Evolutionary conservation across 2,329 filamentous ascomycete species (phyloP).

Genomic region (Nemania diffusa): DNA sequence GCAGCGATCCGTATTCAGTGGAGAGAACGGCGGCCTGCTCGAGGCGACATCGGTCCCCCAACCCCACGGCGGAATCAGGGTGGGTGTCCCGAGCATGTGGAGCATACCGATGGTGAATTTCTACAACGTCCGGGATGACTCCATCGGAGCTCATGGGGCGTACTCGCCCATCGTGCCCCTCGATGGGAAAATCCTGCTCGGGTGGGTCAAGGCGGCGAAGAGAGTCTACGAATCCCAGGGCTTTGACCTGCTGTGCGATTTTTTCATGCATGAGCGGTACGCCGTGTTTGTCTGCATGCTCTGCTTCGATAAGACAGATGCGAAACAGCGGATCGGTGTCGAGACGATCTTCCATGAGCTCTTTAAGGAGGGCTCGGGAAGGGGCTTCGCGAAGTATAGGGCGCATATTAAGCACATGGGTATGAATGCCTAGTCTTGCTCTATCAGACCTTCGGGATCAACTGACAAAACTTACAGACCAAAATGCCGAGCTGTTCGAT

Average conservation of each 20-base stretch:
- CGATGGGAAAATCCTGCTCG: slow-evolving; percentile 53
- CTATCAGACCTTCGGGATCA: not conserved
- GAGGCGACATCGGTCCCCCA: slow-evolving; percentile 51
- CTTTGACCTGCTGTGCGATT: slow-evolving; percentile 59
- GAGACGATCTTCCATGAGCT: slow-evolving; percentile 50
- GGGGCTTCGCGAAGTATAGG: slow-evolving; percentile 53
- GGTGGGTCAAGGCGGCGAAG: slow-evolving; percentile 56
- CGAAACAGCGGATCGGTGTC: slow-evolving; percentile 51
- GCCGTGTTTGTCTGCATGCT: slow-evolving; percentile 61
- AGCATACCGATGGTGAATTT: slow-evolving; percentile 52
- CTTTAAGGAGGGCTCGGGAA: slow-evolving; percentile 49
- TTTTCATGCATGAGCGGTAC: slow-evolving; percentile 60
- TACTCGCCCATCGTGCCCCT: slow-evolving; percentile 53
- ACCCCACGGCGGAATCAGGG: slow-evolving; percentile 51
- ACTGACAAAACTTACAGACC: slow-evolving; percentile 42
- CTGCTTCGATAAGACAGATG: slow-evolving; percentile 57
- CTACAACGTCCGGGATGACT: slow-evolving; percentile 47
- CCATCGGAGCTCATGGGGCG: slow-evolving; percentile 51
- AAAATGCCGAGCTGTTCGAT: slow-evolving; percentile 52
- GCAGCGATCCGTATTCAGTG: slow-evolving; percentile 52
- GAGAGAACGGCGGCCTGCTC: slow-evolving; percentile 52
- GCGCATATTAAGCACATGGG: slow-evolving; percentile 56
- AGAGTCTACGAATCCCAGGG: slow-evolving; percentile 55
- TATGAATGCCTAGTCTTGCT: slow-evolving; percentile 33
- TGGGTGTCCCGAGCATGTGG: slow-evolving; percentile 52